Evolutionary conservation across 768 basidiomycete genomes (phyloP).

Genomic region (Russula virescens): DNA sequence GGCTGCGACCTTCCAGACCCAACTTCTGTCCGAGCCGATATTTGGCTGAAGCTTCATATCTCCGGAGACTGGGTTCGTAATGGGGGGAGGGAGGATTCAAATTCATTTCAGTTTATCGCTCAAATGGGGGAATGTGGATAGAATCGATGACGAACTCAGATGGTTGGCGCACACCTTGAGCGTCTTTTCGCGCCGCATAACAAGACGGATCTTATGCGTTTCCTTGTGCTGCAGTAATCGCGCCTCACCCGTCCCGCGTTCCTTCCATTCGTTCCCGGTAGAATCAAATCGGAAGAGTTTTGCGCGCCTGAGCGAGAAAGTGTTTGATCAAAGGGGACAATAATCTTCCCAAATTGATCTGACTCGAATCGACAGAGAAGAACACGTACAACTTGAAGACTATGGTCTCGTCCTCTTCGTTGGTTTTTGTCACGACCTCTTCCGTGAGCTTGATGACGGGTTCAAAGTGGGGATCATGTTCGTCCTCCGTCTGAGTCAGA

Average conservation of each 20-base stretch:
- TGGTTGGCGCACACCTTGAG: constrained; percentile 99
- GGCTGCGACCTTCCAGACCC: constrained; percentile 97
- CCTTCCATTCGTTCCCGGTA: constrained; percentile 87
- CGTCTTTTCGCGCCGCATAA: constrained; percentile 99
- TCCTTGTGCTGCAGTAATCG: constrained; percentile 86
- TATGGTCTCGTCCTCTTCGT: constrained; percentile 89
- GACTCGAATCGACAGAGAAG: constrained; percentile 23
- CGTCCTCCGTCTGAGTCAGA: constrained; percentile 50
- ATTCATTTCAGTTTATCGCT: background rate
- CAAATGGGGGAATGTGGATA: background rate
- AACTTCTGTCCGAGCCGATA: constrained; percentile 97
- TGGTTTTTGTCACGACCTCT: constrained; percentile 90
- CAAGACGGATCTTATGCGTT: constrained; percentile 87
- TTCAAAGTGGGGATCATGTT: constrained; percentile 87
- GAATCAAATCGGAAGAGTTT: constrained; percentile 95
- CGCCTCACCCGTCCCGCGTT: constrained; percentile 94
- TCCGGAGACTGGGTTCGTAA: constrained; percentile 51
- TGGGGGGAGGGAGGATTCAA: background rate
- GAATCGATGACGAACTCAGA: constrained; percentile 49
- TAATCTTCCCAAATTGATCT: background rate
- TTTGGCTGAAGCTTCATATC: constrained; percentile 97
- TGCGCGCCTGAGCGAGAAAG: constrained; percentile 64
- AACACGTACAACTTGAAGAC: constrained; percentile 89
- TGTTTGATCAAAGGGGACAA: background rate
- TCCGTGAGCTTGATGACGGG: constrained; percentile 96